Evolutionary conservation across 1,284 basidiomycete genomes (phyloP), one percentile per base, ranked within the genome.

Genomic region (Rhodotorula sp.): DNA sequence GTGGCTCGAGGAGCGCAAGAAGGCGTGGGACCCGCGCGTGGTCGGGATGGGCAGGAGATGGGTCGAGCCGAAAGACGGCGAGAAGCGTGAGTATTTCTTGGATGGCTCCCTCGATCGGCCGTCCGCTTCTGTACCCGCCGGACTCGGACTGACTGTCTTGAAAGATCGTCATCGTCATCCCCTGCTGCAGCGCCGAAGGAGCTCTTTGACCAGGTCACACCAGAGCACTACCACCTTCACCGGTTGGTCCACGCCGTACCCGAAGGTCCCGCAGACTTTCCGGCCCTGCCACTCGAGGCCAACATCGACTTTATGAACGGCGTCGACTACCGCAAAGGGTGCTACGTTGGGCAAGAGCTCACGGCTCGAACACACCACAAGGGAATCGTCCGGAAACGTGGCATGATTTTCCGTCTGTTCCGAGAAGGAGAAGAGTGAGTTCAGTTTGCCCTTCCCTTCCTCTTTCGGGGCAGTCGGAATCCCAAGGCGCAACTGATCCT

Each of bases 361-460:
- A 98, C 95, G 0, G 95, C 97, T 4, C 87, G 96, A 44, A 98
- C 95, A 30, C 95, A 96, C 80, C 93, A 97, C 79, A 97, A 91
- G 1, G 96, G 96, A 12, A 86, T 91, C 22, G 84, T 97, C 37
- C 85, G 96, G 68, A 99, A 99, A 81, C 88, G 96, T 26, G 89
- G 95, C 59, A 82, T 95, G 14, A 94, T 95, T 4, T 86, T 97
- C 1, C 78, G 84, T 10, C 80, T 91, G 10, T 78, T 70, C 57
- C 57, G 73, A 14, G 62, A 73, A 33, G 74, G 72, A 1, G 75
- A 77, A 59, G 67, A 69, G 75, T 76, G 42, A 53, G 74, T 60
- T 17, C 22, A 8, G 15, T 7, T 24, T 3, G n/a, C 6, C 5
- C 26, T 22, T 15, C 29, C 22, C 20, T 53, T 14, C 7, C 24